Evolutionary conservation across 176 grass and related monocot genomes (phyloP).

Genomic region (Microstegium vimineum): DNA sequence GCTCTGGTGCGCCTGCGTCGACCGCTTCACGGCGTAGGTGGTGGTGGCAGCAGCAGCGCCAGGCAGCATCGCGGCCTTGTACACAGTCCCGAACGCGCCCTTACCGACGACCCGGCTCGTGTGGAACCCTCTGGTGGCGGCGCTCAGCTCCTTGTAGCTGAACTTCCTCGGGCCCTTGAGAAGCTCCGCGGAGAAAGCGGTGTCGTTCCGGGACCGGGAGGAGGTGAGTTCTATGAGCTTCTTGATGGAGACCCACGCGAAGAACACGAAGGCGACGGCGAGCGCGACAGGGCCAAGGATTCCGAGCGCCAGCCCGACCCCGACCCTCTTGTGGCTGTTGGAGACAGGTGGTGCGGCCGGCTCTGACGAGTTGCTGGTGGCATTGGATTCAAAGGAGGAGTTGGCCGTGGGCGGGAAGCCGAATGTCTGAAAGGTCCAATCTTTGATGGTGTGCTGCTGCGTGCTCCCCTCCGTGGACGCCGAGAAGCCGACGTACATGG

Average conservation of each 20-base stretch:
- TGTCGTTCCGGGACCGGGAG: constrained; percentile 28
- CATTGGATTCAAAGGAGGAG: constrained; percentile 7
- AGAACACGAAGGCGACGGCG: constrained; percentile 42
- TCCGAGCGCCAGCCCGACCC: constrained; percentile 44
- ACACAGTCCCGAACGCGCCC: constrained; percentile 86
- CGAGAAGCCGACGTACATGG: constrained; percentile 89
- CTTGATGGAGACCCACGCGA: constrained; percentile 54
- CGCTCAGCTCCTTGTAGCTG: constrained; percentile 74
- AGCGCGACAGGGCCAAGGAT: constrained; percentile 63
- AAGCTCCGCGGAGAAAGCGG: constrained; percentile 35
- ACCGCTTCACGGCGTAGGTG: constrained; percentile 66
- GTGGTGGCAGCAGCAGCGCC: background rate
- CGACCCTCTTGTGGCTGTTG: constrained; percentile 27
- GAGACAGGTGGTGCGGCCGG: background rate
- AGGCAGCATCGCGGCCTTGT: constrained; percentile 59
- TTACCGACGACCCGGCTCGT: constrained; percentile 61
- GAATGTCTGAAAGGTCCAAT: constrained; percentile 66
- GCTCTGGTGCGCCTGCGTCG: constrained; percentile 81
- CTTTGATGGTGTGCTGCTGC: constrained; percentile 62
- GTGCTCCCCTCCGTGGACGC: constrained; percentile 82
- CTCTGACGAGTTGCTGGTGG: constrained; percentile 19
- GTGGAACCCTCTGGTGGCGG: constrained; percentile 72
- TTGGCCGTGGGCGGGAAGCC: constrained; percentile 34
- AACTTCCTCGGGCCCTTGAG: constrained; percentile 84
- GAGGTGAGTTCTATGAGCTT: constrained; percentile 43